These are phyloP conservation scores for Geranium incanum DNA, from an alignment of 441 rosid genomes.

Conservation along the genomic window DNA sequence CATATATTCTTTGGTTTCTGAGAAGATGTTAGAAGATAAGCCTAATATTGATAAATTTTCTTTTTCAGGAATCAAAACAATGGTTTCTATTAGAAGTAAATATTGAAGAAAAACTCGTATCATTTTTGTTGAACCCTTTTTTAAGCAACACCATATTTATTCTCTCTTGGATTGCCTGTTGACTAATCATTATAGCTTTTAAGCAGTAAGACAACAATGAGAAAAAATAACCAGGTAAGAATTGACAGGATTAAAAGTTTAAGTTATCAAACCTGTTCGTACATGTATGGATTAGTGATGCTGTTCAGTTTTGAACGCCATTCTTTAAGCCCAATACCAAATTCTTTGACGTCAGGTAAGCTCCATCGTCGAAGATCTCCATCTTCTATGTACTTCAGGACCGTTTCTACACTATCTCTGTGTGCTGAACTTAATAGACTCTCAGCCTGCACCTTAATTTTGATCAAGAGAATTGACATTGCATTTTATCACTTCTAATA, in stretches of 20 bases:
- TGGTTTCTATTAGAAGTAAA: background rate
- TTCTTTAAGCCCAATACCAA: slow-evolving; percentile 48
- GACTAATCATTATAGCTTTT: background rate
- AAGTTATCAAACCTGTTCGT: slow-evolving; percentile 43
- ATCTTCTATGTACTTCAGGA: slow-evolving; percentile 62
- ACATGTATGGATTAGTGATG: slow-evolving; percentile 57
- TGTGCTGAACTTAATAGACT: slow-evolving; percentile 38
- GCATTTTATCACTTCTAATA: background rate
- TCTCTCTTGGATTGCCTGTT: background rate
- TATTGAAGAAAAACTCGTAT: background rate
- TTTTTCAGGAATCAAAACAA: background rate
- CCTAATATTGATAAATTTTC: background rate
- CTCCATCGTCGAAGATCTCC: slow-evolving; percentile 61
- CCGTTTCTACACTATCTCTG: slow-evolving; percentile 32
- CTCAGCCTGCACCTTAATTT: slow-evolving; percentile 29
- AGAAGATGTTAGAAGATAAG: background rate
- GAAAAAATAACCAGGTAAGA: background rate
- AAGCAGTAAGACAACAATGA: background rate
- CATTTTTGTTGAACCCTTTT: background rate
- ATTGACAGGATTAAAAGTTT: background rate
- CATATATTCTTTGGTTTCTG: background rate
- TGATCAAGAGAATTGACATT: slow-evolving; percentile 12
- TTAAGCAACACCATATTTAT: background rate
- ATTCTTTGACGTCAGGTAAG: slow-evolving; percentile 43
- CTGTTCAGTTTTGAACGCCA: slow-evolving; percentile 58